A percentile compares a stretch with the other conserved stretches of the same genome.
These are phyloP conservation scores for Phytophthora quininea DNA, from an alignment of 352 stramenopile species.

Conservation along the genomic window DNA sequence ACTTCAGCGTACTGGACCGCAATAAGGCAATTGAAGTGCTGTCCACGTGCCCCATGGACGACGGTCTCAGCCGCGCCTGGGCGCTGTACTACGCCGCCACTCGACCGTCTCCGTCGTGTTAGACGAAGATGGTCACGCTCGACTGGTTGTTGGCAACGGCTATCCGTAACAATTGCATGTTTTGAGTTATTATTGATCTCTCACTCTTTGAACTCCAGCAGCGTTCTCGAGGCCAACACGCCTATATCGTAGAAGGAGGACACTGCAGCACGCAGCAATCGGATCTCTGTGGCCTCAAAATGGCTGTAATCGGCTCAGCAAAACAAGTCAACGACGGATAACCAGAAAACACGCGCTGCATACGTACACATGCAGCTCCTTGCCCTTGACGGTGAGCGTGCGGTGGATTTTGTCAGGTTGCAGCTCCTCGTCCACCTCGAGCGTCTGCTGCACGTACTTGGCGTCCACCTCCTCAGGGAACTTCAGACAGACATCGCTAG, in stretches of 20 bases:
- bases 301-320: conserved; percentile 47
- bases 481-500: conserved; percentile 64
- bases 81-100: conserved; percentile 66
- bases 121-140: conserved; percentile 4
- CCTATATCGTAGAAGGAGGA: conserved; percentile 91
- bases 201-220: conserved; percentile 89
- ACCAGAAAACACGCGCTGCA: no score
- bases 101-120: conserved; percentile 30
- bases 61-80: conserved; percentile 73
- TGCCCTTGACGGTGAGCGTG: conserved; percentile 62
- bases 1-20: conserved; percentile 57
- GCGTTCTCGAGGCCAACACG: conserved; percentile 68
- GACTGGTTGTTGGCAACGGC: no score
- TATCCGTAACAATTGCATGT: background rate
- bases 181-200: conserved; percentile 5
- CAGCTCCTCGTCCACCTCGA: conserved; percentile 89
- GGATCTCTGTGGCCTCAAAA: conserved; percentile 85
- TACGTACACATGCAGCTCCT: conserved; percentile 76
- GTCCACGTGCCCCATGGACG: conserved; percentile 59
- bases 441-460: conserved; percentile 72
- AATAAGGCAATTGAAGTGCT: conserved; percentile 45
- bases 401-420: conserved; percentile 88
- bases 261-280: conserved; percentile 80
- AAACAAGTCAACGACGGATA: background rate
- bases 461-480: conserved; percentile 75